These are phyloP conservation scores for Penicillium bialowiezense DNA, from an alignment of 495 filamentous ascomycete species.

Conservation along the genomic window DNA sequence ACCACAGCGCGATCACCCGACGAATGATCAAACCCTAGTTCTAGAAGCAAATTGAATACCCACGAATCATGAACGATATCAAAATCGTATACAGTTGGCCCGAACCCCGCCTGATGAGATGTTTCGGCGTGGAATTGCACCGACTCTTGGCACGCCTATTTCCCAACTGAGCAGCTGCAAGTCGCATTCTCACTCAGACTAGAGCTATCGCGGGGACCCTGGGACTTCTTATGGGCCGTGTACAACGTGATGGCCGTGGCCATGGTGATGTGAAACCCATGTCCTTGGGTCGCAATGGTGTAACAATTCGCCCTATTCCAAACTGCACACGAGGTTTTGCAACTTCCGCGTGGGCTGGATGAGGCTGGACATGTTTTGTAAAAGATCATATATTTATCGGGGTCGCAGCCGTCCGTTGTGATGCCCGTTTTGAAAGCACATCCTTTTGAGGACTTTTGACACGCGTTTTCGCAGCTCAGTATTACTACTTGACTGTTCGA, in stretches of 20 bases:
- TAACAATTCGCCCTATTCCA: slow-evolving; percentile 5
- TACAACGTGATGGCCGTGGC: not conserved
- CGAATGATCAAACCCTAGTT: too few relatives aligned
- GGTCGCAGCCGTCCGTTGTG: not conserved
- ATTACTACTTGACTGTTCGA: not conserved
- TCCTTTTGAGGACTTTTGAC: not conserved
- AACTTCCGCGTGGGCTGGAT: slow-evolving; percentile 1
- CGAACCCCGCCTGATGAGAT: slow-evolving; percentile 9
- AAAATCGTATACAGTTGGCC: slow-evolving; percentile 8
- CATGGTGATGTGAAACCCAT: not conserved
- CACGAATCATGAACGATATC: too few relatives aligned
- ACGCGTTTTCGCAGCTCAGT: too few relatives aligned
- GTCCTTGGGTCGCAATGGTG: not conserved
- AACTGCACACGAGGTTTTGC: not conserved
- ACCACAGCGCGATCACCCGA: too few relatives aligned
- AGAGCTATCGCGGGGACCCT: slow-evolving; percentile 1
- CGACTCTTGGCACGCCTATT: slow-evolving; percentile 10
- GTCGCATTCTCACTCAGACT: not conserved
- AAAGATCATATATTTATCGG: not conserved
- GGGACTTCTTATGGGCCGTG: not conserved
- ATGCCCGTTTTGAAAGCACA: not conserved
- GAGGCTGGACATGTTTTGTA: not conserved
- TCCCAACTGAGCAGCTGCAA: not conserved
- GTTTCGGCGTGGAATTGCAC: slow-evolving; percentile 9
- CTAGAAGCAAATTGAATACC: too few relatives aligned